A percentile compares a stretch with the other conserved stretches of the same genome.
Conservation (phyloP, 1,284 basidiomycete genomes). For the Austroboletus rostrupii region DNA sequence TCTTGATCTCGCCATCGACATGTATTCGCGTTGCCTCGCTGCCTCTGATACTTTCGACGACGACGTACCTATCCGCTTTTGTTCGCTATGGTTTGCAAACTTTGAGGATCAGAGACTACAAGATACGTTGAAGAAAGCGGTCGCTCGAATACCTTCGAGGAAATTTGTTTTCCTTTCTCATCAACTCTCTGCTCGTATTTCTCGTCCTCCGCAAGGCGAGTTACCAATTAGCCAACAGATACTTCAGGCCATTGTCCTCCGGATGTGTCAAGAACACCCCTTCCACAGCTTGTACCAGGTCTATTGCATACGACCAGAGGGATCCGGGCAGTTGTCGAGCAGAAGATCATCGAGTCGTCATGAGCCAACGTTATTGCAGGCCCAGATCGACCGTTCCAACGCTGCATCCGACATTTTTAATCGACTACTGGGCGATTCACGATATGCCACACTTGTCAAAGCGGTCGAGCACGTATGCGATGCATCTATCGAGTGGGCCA, state of each 20-base stretch:
- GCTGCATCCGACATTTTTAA: conserved; percentile 74
- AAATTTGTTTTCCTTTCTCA: conserved; percentile 91
- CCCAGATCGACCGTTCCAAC: conserved; percentile 48
- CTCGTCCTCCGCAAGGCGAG: conserved; percentile 35
- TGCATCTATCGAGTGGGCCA: conserved; percentile 83
- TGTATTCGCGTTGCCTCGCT: conserved; percentile 77
- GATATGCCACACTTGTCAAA: conserved; percentile 40
- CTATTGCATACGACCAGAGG: conserved; percentile 61
- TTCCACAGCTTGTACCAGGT: conserved; percentile 93
- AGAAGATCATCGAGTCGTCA: conserved; percentile 43
- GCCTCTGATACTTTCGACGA: conserved; percentile 74
- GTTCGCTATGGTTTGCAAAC: conserved; percentile 90
- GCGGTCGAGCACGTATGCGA: conserved; percentile 67
- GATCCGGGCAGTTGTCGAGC: conserved; percentile 14
- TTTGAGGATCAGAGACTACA: conserved; percentile 61
- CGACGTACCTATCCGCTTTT: conserved; percentile 75
- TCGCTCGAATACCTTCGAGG: conserved; percentile 73
- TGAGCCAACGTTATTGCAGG: conserved; percentile 33
- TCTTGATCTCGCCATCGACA: conserved; percentile 71
- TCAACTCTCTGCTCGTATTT: conserved; percentile 87
- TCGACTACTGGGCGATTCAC: conserved; percentile 45
- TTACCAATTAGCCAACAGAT: conserved; percentile 53
- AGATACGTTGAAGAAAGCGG: conserved; percentile 43
- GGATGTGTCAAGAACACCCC: conserved; percentile 88
- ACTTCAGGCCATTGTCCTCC: conserved; percentile 63